Base-by-base conservation (phyloP, 805 yeast genomes). In the Teunomyces gatunensis region DNA sequence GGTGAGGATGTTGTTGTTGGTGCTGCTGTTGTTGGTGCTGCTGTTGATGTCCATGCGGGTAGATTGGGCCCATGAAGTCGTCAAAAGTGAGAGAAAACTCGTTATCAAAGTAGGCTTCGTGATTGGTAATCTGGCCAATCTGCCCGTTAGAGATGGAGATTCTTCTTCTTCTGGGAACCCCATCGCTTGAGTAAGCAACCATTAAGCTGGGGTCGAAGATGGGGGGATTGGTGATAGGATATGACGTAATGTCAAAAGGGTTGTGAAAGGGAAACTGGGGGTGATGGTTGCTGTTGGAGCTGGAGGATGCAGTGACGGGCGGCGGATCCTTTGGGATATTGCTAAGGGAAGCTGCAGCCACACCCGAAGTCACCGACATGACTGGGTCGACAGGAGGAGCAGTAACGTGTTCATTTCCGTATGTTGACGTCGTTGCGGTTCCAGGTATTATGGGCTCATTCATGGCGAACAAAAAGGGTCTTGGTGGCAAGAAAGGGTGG, bases 141-240 rank as follows among this genome's bases (percentile, higher is more conserved):
- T 87, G 95, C 58, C 95, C 95, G 65, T 87, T 87, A 9, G 92
- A 85, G 45, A 87, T 87, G 39, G 94, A 86, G 2, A 87, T 83
- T 60, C 95, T 76, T 61, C 94, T 73, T 59, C 85, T 71, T 40
- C 77, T 58, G 17, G 71, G 60, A 5, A 58, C 56, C 1, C 65
- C 64, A n/a, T 68, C 68, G 33, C 59, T 70, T 34, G 64, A 54
- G 20, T 54, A 44, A 17, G 73, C 71, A 23, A 70, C 49, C 54
- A 64, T 58, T 67, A 70, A 68, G 23, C 74, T 65, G 4, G 74
- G 65, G 51, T 75, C 80, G 51, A 73, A 68, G 27, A 75, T 55
- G 12, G 79, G 80, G 1, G 80, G 80, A 51, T 72, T 73, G 1
- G 78, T 73, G 44, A 74, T 61, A 47, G 61, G 85, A 48, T 71